Evolutionary conservation across 129 eudicot genomes (phyloP).

Genomic region (Chrysanthemum lavandulifolium): DNA sequence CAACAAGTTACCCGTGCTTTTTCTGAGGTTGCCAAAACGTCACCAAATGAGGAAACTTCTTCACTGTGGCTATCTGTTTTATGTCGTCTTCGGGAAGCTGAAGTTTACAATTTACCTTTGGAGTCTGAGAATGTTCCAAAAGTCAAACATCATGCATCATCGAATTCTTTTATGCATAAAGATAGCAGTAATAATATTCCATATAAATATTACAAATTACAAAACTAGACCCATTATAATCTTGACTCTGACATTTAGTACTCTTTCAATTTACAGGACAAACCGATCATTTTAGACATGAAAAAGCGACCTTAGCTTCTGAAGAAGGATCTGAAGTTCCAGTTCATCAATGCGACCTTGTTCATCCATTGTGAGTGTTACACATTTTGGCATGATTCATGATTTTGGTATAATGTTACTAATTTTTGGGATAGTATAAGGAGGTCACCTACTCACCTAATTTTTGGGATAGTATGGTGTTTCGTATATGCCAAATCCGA

Average conservation of each 20-base stretch:
- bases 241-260: constrained; percentile 11
- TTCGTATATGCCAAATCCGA: too few relatives aligned
- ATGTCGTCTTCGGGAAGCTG: constrained; percentile 67
- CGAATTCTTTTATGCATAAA: constrained; percentile 29
- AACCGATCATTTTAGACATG: constrained; percentile 16
- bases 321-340: constrained; percentile 18
- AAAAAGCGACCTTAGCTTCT: constrained; percentile 19
- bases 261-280: constrained; percentile 39
- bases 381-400: background rate
- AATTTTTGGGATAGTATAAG: too few relatives aligned
- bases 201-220: background rate
- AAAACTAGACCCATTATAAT: background rate
- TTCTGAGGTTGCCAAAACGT: constrained; percentile 47
- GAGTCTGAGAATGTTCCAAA: constrained; percentile 30
- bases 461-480: too few relatives aligned
- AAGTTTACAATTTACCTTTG: constrained; percentile 47
- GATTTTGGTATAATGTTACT: too few relatives aligned
- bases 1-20: constrained; percentile 59
- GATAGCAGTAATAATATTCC: constrained; percentile 29
- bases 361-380: constrained; percentile 55
- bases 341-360: constrained; percentile 40
- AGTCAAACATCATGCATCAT: constrained; percentile 30
- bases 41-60: constrained; percentile 44
- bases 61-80: constrained; percentile 80
- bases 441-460: too few relatives aligned